A percentile compares a stretch with the other conserved stretches of the same genome.
Evolutionary conservation across 2,329 filamentous ascomycete species (phyloP).

Genomic region (Colletotrichum costaricense): DNA sequence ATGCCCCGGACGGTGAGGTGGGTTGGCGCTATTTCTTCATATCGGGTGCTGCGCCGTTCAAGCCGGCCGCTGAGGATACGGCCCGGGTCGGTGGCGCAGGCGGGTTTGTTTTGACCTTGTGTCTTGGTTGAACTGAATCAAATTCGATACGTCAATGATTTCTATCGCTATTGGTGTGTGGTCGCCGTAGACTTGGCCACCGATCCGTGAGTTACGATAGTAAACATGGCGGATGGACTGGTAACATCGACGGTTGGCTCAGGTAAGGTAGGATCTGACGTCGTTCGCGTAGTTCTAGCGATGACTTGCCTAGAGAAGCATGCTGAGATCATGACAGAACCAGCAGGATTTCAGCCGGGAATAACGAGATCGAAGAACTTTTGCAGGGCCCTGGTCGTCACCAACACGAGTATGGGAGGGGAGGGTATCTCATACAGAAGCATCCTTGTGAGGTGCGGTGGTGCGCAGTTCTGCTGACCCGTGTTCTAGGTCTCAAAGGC

Average conservation of each 20-base stretch:
- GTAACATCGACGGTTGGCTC: neutral
- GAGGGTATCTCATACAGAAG: neutral
- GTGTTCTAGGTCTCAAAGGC: neutral
- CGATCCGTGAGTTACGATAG: neutral
- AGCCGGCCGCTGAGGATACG: neutral
- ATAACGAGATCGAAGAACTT: slow-evolving; percentile 5
- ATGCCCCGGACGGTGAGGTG: slow-evolving; percentile 1
- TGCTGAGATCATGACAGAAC: slow-evolving; percentile 7
- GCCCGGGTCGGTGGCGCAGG: neutral
- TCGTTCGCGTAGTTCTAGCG: too few species aligned
- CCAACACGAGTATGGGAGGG: neutral
- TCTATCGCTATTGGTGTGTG: neutral
- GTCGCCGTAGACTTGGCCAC: neutral
- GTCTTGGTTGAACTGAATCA: neutral
- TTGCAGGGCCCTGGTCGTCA: neutral
- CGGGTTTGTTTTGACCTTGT: neutral
- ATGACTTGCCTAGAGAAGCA: slow-evolving; percentile 13
- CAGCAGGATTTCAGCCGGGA: slow-evolving; percentile 3
- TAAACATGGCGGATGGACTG: neutral
- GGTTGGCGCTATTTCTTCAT: slow-evolving; percentile 10
- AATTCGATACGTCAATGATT: neutral
- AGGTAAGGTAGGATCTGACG: neutral
- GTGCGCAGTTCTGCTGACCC: neutral
- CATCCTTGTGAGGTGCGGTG: neutral
- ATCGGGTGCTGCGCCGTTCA: slow-evolving; percentile 1